phyloP scores from a whole-genome alignment of 2,329 filamentous ascomycete species.

The Paecilomyces fulvus region DNA sequence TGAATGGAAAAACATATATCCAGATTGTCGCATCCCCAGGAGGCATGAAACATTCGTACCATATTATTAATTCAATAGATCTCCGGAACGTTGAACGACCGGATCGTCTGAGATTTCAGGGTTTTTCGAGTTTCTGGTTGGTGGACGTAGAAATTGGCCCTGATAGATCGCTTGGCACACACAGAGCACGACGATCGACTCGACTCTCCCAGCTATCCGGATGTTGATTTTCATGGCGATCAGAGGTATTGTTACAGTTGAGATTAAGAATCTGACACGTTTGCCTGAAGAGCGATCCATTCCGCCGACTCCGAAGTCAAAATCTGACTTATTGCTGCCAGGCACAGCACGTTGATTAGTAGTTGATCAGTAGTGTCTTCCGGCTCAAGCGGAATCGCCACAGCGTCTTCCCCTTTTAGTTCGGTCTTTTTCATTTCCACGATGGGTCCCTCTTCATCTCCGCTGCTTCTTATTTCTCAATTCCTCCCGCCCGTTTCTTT shows the following conservation, averaged over 20 bases:
- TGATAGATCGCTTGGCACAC: neutral
- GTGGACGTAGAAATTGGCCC: neutral
- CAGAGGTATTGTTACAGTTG: neutral
- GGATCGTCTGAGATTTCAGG: neutral
- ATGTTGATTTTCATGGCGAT: neutral
- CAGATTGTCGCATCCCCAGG: too few species aligned
- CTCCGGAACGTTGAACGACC: neutral
- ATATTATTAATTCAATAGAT: too few species aligned
- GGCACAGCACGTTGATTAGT: conserved; percentile 1
- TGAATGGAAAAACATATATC: too few species aligned
- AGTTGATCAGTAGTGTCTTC: too few species aligned
- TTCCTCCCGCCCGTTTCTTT: conserved; percentile 11
- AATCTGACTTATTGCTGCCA: neutral
- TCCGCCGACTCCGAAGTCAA: neutral
- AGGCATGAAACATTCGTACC: too few species aligned
- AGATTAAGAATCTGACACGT: neutral
- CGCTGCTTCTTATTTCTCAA: conserved; percentile 7
- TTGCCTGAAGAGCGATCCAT: neutral
- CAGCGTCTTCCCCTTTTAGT: conserved; percentile 2
- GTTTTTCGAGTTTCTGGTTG: neutral
- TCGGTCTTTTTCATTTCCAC: conserved; percentile 2
- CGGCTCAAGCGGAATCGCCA: neutral
- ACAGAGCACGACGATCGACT: neutral
- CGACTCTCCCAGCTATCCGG: neutral
- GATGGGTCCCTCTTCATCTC: conserved; percentile 1